A percentile compares a stretch with the other conserved stretches of the same genome.
phyloP scores from a whole-genome alignment of 805 yeast species.

The Blastobotrys terrestris region DNA sequence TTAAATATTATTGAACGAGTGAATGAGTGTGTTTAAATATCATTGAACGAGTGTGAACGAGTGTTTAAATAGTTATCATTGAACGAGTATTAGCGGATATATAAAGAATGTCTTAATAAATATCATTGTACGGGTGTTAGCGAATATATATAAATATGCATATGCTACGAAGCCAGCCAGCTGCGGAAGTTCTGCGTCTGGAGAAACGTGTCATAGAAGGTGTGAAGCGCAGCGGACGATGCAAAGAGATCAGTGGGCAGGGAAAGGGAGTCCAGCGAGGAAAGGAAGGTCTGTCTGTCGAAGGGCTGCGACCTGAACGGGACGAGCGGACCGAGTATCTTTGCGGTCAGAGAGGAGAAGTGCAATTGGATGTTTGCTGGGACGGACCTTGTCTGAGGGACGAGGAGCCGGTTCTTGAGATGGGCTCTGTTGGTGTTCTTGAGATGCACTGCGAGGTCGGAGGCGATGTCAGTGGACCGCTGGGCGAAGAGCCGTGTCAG shows the following conservation, averaged over 20 bases:
- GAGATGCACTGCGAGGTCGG: constrained; percentile 1
- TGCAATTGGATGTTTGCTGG: constrained; percentile 7
- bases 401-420: constrained; percentile 5
- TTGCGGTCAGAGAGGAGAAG: constrained; percentile 18
- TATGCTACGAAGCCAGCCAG: constrained; percentile 33
- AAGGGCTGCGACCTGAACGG: neutral
- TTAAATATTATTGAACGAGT: neutral
- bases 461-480: neutral
- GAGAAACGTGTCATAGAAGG: constrained; percentile 13
- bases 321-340: constrained; percentile 14
- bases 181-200: constrained; percentile 3
- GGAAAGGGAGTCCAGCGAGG: neutral
- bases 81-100: neutral
- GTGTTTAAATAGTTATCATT: neutral
- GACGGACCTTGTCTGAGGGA: constrained; percentile 13
- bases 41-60: neutral
- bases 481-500: neutral
- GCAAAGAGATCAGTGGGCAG: neutral
- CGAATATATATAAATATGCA: neutral
- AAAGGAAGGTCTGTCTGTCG: neutral
- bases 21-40: neutral
- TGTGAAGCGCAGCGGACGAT: neutral
- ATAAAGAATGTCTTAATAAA: too few relatives aligned
- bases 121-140: neutral
- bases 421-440: constrained; percentile 8